Evolutionary conservation across 2,329 filamentous ascomycete genomes (phyloP).

Genomic region (Cercospora sp.): DNA sequence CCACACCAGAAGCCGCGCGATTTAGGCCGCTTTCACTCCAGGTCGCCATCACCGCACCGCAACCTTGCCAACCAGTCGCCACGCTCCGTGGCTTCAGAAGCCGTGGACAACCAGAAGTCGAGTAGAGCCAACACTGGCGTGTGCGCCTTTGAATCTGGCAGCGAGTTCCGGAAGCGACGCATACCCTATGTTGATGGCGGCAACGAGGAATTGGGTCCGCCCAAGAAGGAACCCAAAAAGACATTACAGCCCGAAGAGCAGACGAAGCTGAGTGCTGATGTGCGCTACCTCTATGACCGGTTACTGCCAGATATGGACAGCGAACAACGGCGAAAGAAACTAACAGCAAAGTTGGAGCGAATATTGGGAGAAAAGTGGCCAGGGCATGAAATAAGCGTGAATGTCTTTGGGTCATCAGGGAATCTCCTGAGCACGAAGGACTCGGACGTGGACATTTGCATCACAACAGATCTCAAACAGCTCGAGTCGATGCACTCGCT

Average conservation of each 20-base stretch:
- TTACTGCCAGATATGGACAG: slow-evolving; percentile 81
- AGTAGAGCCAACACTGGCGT: slow-evolving; percentile 45
- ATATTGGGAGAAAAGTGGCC: slow-evolving; percentile 92
- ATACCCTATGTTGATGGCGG: slow-evolving; percentile 85
- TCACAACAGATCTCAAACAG: slow-evolving; percentile 85
- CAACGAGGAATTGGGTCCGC: slow-evolving; percentile 72
- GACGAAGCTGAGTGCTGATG: slow-evolving; percentile 73
- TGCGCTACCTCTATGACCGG: slow-evolving; percentile 79
- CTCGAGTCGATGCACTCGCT: slow-evolving; percentile 88
- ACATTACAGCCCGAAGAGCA: slow-evolving; percentile 72
- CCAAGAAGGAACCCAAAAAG: slow-evolving; percentile 68
- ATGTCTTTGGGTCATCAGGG: slow-evolving; percentile 96
- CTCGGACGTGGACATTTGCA: slow-evolving; percentile 98
- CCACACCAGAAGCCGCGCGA: slow-evolving; percentile 85
- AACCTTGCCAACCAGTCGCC: slow-evolving; percentile 78
- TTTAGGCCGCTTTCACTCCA: slow-evolving; percentile 73
- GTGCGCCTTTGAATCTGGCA: slow-evolving; percentile 87
- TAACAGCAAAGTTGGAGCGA: slow-evolving; percentile 84
- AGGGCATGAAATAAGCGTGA: slow-evolving; percentile 81
- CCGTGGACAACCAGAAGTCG: slow-evolving; percentile 57
- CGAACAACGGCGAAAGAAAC: slow-evolving; percentile 69
- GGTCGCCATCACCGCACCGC: slow-evolving; percentile 75
- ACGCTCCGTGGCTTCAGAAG: slow-evolving; percentile 85
- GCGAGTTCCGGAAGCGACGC: slow-evolving; percentile 76
- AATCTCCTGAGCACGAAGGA: slow-evolving; percentile 93